phyloP scores from a whole-genome alignment of 805 yeast genomes.

The Ogataea kodamae region DNA sequence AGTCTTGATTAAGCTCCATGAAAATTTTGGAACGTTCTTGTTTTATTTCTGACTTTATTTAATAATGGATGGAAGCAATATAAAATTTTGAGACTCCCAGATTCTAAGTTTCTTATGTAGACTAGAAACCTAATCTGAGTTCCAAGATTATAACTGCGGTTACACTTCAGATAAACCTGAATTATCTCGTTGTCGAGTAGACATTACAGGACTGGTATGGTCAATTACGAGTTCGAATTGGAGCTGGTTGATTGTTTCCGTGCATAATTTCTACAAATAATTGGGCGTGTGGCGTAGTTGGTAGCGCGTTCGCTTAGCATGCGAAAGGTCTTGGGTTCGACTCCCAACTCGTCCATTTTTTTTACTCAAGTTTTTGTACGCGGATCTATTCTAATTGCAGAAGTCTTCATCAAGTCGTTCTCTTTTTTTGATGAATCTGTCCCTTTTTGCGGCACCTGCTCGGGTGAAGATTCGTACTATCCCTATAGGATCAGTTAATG shows the following conservation, averaged over 20 bases:
- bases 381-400: background rate
- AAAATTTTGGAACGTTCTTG: constrained; percentile 4
- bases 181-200: too few relatives aligned
- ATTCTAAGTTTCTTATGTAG: too few relatives aligned
- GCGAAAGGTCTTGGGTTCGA: constrained; percentile 79
- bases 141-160: too few relatives aligned
- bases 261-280: too few relatives aligned
- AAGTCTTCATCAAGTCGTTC: background rate
- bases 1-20: constrained; percentile 26
- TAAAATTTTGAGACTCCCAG: too few relatives aligned
- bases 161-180: too few relatives aligned
- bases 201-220: too few relatives aligned
- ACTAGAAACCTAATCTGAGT: too few relatives aligned
- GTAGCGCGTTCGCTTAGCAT: constrained; percentile 80
- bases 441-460: constrained; percentile 60
- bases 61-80: too few relatives aligned
- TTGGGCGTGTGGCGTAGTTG: constrained; percentile 78
- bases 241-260: too few relatives aligned
- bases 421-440: constrained; percentile 33
- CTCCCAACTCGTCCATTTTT: constrained; percentile 64
- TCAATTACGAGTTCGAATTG: too few relatives aligned
- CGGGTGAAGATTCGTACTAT: constrained; percentile 63
- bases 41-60: too few relatives aligned
- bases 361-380: background rate
- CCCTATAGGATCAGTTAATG: constrained; percentile 54